Base-by-base conservation (phyloP, 116 monocot genomes). In the Trichopus zeylanicus region DNA sequence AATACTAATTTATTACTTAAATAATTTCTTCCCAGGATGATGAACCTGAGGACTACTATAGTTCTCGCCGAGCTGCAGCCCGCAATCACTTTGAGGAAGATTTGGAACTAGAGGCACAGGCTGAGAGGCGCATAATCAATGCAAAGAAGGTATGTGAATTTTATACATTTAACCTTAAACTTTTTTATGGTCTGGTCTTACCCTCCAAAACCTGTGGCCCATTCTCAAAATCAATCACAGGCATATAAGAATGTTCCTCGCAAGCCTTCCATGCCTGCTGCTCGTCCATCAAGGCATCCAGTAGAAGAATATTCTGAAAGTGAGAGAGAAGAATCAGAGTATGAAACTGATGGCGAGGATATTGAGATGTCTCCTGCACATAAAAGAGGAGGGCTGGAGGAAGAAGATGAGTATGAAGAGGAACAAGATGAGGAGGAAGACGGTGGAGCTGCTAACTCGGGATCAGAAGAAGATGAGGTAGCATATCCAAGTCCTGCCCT, bases 321-420 rank as follows among this genome's bases (percentile, higher is more conserved):
- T 75, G 88, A 88, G 32, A 69, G 67, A 70, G 91, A 91, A 57
- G 98, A 92, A 72, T 98, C 98, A 7, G 98, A 98, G 59, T 98
- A 98, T 80, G 98, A 98, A 78, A 88, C 55, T 65, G 98, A 91
- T 30, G 92, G 85, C 3, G 92, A 98, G 53, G 88, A 85, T 53
- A 65, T 70, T 55, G 83, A 84, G 48, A 65, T 58, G 31, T 85
- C 83, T 46, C 80, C 90, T 24, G 13, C 39, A 23, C 67, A 37
- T 19, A 62, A 39, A 31, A 62, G 63, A 58, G 72, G 46, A 12
- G 72, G 64, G 27, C 77, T 59, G 16, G 87, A 97, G 31, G 51
- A 84, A 49, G 86, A 95, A 64, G 90, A 91, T 65, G 95, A 97
- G 70, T 86, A 87, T 61, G 90, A 89, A 26, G 90, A 84, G 58